Base-by-base conservation (phyloP, 2,329 filamentous ascomycete species). In the Penicillium hesseltinei region DNA sequence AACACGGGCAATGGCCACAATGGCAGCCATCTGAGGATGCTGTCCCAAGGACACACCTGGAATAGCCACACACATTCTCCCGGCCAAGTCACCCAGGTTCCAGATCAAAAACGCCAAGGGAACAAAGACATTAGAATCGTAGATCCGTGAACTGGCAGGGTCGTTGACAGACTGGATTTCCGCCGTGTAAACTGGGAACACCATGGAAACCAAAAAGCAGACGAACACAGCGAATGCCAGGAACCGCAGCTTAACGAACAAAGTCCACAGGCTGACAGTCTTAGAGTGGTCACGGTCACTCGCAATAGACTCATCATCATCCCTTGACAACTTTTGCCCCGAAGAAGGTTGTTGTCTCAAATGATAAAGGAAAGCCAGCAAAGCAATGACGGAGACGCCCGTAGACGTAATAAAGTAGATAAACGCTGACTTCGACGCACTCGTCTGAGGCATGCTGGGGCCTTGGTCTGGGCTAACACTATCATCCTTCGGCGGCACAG, bases 381-480 rank as follows among this genome's bases (percentile, higher is more conserved):
- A 77, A 0, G 92, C 86, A 8, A 83, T 60, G 13, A 85, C 73
- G 3, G 90, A 95, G 57, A 99, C 85, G 36, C 78, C 77, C 0
- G 92, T 91, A 0, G 94, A 93, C 0, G 92, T 93, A 55, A 95
- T 78, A 75, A 99, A 99, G 78, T 96, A 97, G 55, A 88, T 82
- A 66, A 96, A 92, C 1, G 93, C 94, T 1, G 92, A 89, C 13
- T 82, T 88, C 59, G 84, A 85, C 5, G 81, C 81, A 5, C 81
- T 81, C 40, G 79, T 77, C 31, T 78, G 71, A 51, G 75, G 69
- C 60, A 73, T 64, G 47, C 68, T 66, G 15, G 58, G 55, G 56
- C 52, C 66, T 27, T 62, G 72, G 58, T 68, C 66, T 68, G 23
- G 33, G 2, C 59, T 48, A 25, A 27, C 17, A 3, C 73, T 67